Evolutionary conservation across 495 filamentous ascomycete genomes (phyloP), one percentile per base, ranked within the genome.

Genomic region (Penicillium coprophilum): DNA sequence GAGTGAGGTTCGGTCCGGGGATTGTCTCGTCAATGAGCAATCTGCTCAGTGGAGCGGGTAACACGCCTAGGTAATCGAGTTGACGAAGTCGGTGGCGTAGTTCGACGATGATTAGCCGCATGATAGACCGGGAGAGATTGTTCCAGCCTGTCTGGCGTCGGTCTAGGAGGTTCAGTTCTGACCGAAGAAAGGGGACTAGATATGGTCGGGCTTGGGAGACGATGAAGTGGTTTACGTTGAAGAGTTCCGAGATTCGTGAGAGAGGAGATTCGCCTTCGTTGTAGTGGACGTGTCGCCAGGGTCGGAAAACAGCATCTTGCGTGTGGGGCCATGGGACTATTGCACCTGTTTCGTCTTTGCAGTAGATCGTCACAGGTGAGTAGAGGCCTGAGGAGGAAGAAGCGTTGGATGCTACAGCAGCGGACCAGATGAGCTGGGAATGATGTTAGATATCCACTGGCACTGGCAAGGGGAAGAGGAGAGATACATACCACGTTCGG

Each of bases 161-260:
- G 38, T 86, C 83, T 3, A 90, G 85, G 27, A 90, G 86, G 65
- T 91, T 87, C 69, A 91, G 83, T 58, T 96, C 90, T 38, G 84
- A 85, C 31, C 86, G 85, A 3, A 96, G 76, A 64, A 96, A 96
- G 2, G 93, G 93, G 59, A 96, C 87, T 32, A 97, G 86, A 61
- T 96, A 95, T 3, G 93, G 93, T 60, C 96, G 92, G 50, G 94
- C 90, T 70, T 97, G 93, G 1, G 92, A 96, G 55, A 96, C 90
- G 63, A 97, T 95, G 73, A 96, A 96, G 70, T 96, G 92, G 70
- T 96, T 97, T 64, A 96, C 92, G 68, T 96, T 96, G 81, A 96
- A 96, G 27, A 96, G 85, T 70, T 96, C 89, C 7, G 90, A 87
- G 50, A 96, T 88, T 43, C 93, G 85, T 36, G 84, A 79, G 5